Conservation (phyloP, 176 grass and related monocot genomes). For the Avena eriantha region DNA sequence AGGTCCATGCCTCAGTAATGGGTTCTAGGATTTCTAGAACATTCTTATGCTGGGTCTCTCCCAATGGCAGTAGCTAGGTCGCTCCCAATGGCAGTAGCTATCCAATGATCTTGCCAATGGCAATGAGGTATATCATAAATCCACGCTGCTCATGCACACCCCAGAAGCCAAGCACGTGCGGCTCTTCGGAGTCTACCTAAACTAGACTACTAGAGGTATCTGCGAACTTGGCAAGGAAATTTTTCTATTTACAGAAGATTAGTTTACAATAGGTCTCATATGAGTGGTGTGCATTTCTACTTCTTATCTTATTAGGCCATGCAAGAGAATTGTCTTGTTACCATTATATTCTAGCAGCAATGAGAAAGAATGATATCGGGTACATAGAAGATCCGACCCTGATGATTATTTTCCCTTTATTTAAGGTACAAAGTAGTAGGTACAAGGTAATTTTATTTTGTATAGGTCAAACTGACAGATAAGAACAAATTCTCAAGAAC, state of each 20-base stretch:
- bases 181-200: conserved; percentile 59
- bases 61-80: no score
- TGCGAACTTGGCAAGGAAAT: not conserved
- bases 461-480: not conserved
- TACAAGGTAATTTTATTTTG: not conserved
- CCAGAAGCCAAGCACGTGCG: conserved; percentile 52
- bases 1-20: no score
- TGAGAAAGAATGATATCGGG: not conserved
- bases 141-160: conserved; percentile 26
- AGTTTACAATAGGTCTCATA: not conserved
- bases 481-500: not conserved
- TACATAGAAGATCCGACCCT: not conserved
- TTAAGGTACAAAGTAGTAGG: not conserved
- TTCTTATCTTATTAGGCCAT: not conserved
- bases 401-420: not conserved
- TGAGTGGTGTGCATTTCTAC: not conserved
- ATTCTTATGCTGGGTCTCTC: no score
- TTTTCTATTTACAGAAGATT: not conserved
- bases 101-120: no score
- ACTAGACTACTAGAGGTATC: not conserved
- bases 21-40: no score
- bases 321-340: not conserved
- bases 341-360: not conserved
- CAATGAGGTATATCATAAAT: no score
- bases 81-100: no score